Evolutionary conservation across 176 grass and related monocot species (phyloP).

Genomic region (Canna indica): DNA sequence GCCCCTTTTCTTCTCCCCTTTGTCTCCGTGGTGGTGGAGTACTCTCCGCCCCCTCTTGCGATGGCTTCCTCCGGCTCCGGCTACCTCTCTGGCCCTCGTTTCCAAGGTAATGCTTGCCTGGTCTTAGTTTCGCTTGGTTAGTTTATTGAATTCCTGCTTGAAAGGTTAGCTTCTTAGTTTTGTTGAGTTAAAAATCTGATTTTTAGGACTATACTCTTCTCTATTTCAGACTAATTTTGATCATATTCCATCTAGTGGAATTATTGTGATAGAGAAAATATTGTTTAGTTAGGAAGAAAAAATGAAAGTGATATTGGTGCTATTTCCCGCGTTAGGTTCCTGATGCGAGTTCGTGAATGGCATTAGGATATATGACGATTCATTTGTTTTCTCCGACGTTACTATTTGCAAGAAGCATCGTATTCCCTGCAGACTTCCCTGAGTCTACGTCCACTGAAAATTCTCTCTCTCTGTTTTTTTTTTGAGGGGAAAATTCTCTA

Average conservation of each 20-base stretch:
- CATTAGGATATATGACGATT: constrained; percentile 1
- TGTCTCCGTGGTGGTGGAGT: background rate
- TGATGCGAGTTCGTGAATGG: background rate
- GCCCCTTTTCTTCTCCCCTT: background rate
- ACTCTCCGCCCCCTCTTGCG: background rate
- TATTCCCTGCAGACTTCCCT: background rate
- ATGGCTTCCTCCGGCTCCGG: constrained; percentile 3
- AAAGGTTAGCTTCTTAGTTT: background rate
- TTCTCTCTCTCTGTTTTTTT: no score
- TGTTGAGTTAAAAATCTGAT: background rate
- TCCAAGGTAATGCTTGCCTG: background rate
- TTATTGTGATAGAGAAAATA: background rate
- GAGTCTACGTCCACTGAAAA: background rate
- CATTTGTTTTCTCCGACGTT: background rate
- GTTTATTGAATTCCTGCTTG: background rate
- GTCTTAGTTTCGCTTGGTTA: background rate
- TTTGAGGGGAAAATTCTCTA: background rate
- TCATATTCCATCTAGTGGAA: background rate
- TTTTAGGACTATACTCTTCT: background rate
- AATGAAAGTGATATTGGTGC: background rate
- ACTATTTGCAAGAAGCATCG: background rate
- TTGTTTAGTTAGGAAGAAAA: background rate
- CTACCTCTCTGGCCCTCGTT: background rate
- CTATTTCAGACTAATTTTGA: background rate
- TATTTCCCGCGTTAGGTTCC: background rate